Base-by-base conservation (phyloP, 768 basidiomycete species). In the Termitomyces heimii region DNA sequence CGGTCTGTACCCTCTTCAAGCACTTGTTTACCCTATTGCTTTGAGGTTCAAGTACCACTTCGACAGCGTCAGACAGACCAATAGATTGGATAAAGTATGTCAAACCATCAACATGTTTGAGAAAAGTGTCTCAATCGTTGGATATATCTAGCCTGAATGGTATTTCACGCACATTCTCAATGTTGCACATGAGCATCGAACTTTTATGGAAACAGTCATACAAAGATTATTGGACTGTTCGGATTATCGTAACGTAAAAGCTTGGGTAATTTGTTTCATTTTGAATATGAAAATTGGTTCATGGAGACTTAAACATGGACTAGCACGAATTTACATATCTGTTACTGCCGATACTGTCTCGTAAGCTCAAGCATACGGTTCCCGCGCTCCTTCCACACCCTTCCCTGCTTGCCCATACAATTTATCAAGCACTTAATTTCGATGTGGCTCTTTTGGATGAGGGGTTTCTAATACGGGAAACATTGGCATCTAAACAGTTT, bases 11-110 rank as follows among this genome's bases (percentile, higher is more conserved):
- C 83, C 97, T 2, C 65, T 98, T 18, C 87, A 92, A 67, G 87
- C 90, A 2, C 81, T 99, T 18, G 81, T 93, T 4, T 84, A 87
- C 44, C 91, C 95, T 2, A 79, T 99, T 49, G 77, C 88, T 2
- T 71, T 93, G 58, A 83, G 97, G 20, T 99, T 98, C 77, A 92
- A 89, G 65, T 99, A 89, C 68, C 97, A 99, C 67, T 98, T 98
- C 60, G 94, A 98, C 56, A 85, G 90, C 0, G 77, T 82, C 18
- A 78, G 93, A 35, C 82, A 85, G 62, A 99, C 97, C 0, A 99
- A 98, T 70, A 80, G 92, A 52, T 70, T 94, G 10, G 96, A 98
- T 73, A 98, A 98, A 83, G 94, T 90, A 52, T 51, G 56, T 48
- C 42, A 31, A n/a, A 26, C 22, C 14, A 10, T 16, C 29, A 24